Conservation (phyloP, 768 basidiomycete species). For the Tubosaeta sp. region DNA sequence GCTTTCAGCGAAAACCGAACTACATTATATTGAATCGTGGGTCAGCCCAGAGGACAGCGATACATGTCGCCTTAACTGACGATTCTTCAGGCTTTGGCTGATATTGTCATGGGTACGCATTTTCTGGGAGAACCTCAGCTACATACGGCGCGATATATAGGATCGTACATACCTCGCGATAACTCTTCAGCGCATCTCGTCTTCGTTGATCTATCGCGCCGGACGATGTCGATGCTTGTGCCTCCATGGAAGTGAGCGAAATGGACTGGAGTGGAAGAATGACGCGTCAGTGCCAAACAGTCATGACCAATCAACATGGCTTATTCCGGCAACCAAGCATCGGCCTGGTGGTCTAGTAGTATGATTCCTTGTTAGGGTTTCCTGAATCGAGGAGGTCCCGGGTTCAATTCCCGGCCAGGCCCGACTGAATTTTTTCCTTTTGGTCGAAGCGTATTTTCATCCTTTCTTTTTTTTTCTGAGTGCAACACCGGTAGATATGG, state of each 20-base stretch:
- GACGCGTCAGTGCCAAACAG: conserved; percentile 25
- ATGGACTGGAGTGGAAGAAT: conserved; percentile 3
- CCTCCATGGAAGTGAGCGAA: conserved; percentile 22
- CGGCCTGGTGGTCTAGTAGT: conserved; percentile 53
- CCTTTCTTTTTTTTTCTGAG: neutral
- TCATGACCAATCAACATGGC: neutral
- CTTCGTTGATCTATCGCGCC: conserved; percentile 65
- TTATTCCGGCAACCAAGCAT: fast-evolving
- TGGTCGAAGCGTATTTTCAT: no score
- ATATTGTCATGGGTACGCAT: conserved; percentile 86
- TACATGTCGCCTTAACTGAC: conserved; percentile 44
- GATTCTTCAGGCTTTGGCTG: conserved; percentile 84
- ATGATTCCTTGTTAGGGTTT: conserved; percentile 51
- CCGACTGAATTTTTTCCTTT: conserved; percentile 16
- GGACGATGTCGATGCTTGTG: conserved; percentile 47
- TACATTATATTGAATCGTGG: conserved; percentile 27
- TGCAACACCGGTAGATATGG: no score
- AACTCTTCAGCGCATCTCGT: conserved; percentile 68
- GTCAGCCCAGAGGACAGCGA: neutral
- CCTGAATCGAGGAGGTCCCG: conserved; percentile 52
- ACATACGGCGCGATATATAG: neutral
- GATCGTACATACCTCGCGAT: conserved; percentile 58
- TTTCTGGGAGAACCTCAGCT: conserved; percentile 59
- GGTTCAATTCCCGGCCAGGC: conserved; percentile 59
- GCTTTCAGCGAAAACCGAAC: conserved; percentile 91